A percentile compares a stretch with the other conserved stretches of the same genome.
phyloP scores from a whole-genome alignment of 305 asterid species.

The Plantago lanceolata region DNA sequence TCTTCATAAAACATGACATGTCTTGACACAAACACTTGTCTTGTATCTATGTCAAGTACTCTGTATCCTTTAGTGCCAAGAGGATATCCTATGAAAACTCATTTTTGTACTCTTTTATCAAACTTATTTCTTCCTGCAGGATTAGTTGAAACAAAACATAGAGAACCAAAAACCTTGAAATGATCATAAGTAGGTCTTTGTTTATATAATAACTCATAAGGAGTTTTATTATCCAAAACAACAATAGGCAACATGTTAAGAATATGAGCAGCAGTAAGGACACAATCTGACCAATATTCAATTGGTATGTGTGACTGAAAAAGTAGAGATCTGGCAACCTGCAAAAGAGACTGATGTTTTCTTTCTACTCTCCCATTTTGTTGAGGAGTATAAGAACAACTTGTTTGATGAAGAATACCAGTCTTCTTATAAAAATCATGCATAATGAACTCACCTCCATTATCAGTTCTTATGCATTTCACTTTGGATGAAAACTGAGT shows the following conservation, averaged over 20 bases:
- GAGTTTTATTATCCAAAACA: background rate
- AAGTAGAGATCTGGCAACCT: background rate
- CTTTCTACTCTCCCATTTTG: conserved; percentile 6
- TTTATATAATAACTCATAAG: background rate
- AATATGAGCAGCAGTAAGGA: background rate
- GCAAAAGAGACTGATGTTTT: background rate
- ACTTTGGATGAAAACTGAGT: background rate
- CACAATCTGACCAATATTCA: background rate
- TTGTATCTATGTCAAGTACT: background rate
- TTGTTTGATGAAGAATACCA: background rate
- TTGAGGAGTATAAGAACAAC: background rate
- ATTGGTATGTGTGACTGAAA: background rate
- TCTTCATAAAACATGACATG: background rate
- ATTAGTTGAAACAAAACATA: background rate
- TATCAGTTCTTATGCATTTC: background rate
- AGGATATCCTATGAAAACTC: background rate
- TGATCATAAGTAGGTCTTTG: background rate
- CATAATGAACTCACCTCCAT: background rate
- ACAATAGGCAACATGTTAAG: background rate
- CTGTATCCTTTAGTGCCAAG: background rate
- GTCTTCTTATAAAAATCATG: too few relatives aligned
- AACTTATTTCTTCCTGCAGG: background rate
- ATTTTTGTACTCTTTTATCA: background rate
- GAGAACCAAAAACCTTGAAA: background rate
- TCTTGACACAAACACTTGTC: background rate